Evolutionary conservation across 352 stramenopile genomes (phyloP).

Genomic region (Globisporangium lucens): DNA sequence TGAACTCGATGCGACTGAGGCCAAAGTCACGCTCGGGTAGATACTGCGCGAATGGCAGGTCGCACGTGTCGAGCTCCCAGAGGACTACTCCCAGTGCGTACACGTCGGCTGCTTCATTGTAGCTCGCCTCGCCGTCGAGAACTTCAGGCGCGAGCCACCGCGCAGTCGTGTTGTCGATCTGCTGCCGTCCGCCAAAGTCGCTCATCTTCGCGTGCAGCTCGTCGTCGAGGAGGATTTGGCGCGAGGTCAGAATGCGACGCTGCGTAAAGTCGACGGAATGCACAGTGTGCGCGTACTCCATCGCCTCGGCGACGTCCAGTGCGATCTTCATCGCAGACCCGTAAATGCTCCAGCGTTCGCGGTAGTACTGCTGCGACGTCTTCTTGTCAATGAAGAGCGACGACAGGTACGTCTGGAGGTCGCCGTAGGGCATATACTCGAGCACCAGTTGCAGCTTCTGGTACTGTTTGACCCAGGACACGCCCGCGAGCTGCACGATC

Average conservation of each 20-base stretch:
- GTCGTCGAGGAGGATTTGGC: slow-evolving; percentile 26
- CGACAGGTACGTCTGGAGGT: slow-evolving; percentile 24
- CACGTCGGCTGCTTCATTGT: slow-evolving; percentile 26
- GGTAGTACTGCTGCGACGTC: not conserved
- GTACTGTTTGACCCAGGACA: slow-evolving; percentile 17
- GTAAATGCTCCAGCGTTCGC: not conserved
- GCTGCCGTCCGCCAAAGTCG: slow-evolving; percentile 22
- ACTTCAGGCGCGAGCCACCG: slow-evolving; percentile 25
- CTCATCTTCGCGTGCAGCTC: slow-evolving; percentile 24
- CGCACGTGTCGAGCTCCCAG: slow-evolving; percentile 23
- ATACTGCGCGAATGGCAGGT: slow-evolving; percentile 10
- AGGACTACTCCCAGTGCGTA: slow-evolving; percentile 32
- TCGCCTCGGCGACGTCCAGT: slow-evolving; percentile 22
- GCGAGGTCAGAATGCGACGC: slow-evolving; percentile 24
- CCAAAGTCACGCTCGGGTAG: slow-evolving; percentile 15
- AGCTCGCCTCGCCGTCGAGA: slow-evolving; percentile 16
- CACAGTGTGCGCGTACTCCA: slow-evolving; percentile 29
- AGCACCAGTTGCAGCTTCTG: slow-evolving; percentile 16
- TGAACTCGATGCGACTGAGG: slow-evolving; percentile 14
- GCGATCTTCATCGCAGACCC: slow-evolving; percentile 16
- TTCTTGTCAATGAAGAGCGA: slow-evolving; percentile 6
- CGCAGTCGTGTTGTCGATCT: slow-evolving; percentile 10
- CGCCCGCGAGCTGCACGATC: slow-evolving; percentile 22
- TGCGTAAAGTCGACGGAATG: slow-evolving; percentile 1
- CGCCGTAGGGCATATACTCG: slow-evolving; percentile 32